These are phyloP conservation scores for Leavenworthia alabamica DNA, from an alignment of 345 rosid genomes.

Conservation along the genomic window DNA sequence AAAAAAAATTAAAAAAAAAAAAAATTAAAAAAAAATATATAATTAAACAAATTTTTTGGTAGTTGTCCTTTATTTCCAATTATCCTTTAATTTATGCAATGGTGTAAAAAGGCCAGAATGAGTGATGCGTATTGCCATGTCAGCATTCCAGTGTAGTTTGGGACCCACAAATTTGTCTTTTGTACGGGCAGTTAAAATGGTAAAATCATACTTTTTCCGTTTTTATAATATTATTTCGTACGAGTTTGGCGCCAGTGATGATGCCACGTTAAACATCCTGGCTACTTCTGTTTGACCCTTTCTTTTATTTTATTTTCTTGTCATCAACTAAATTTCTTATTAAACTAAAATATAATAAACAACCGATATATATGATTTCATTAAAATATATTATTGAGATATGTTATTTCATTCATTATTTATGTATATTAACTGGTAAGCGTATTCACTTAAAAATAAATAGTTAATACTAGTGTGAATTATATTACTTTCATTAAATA, in stretches of 20 bases:
- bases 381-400: not conserved
- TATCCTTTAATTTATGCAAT: constrained; percentile 2
- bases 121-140: constrained; percentile 14
- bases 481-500: not conserved
- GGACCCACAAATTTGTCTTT: constrained; percentile 21
- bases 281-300: constrained; percentile 16
- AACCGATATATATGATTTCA: too few species aligned
- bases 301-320: not conserved
- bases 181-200: constrained; percentile 26
- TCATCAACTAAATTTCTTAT: too few species aligned
- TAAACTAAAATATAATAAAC: too few species aligned
- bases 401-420: not conserved
- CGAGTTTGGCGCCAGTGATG: constrained; percentile 27
- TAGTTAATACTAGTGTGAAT: not conserved
- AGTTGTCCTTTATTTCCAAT: too few species aligned
- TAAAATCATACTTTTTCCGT: constrained; percentile 9
- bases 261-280: constrained; percentile 20
- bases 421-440: not conserved
- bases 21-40: too few species aligned
- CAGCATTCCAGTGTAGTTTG: constrained; percentile 14
- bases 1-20: too few species aligned
- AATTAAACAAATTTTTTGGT: too few species aligned
- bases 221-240: constrained; percentile 7
- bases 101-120: not conserved
- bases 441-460: not conserved